Base-by-base conservation (phyloP, 345 rosid genomes). In the Streptanthus diversifolius region DNA sequence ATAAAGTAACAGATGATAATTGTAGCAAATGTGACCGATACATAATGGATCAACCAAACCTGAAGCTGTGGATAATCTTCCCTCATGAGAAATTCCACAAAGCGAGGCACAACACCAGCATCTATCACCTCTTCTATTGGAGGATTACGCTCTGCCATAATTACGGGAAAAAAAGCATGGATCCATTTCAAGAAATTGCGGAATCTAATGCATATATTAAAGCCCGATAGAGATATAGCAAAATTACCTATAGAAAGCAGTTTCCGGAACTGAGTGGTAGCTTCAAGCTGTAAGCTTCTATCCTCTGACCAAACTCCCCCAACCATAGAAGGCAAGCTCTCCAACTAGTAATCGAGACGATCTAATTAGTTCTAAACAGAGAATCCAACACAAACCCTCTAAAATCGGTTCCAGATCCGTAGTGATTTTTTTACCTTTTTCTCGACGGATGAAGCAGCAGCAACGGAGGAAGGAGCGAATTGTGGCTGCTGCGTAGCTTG, bases 41-140 rank as follows among this genome's bases (percentile, higher is more conserved):
- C 19, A 77, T 18, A 37, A 57, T 11, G 29, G 53, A 40, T 17
- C 40, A 12, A 36, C 1, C 54, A 59, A 29, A 88, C 97, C 97
- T 90, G 97, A 17, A 90, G 90, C 76, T 90, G 95, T 4, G 97
- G 95, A 61, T 82, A 88, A 70, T 88, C 95, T 67, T 84, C 97
- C 80, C 87, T 88, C 67, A 62, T 76, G 62, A 90, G 97, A 79
- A 90, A 90, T 69, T 88, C 88, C 6, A 88, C 95, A 80, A 90
- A 90, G 3, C 92, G 87, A 37, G 97, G 97, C 48, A 90, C 89
- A 64, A 85, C 95, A 43, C 92, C 95, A 56, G 92, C 81, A 52
- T 80, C 88, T 35, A 90, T 88, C 64, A 90, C 97, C 76, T 90
- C 97, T 29, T 88, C 95, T 27, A 90, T 90, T 10, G 97, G 95